Conservation (phyloP, 192 early-diverging fungal species). For the Podochytrium sp. region DNA sequence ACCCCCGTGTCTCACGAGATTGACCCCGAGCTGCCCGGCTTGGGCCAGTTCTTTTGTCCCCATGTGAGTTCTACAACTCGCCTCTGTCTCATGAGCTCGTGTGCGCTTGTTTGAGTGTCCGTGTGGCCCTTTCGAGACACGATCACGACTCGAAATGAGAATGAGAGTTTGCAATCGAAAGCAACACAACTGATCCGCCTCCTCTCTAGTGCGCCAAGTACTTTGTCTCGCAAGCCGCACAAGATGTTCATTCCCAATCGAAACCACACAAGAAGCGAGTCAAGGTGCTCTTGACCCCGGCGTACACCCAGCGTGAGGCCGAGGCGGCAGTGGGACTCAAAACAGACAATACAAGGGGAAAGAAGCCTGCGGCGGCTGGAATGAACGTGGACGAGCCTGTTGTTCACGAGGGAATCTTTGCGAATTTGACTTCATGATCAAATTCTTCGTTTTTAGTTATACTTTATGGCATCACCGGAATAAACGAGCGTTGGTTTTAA, state of each 20-base stretch:
- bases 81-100: neutral
- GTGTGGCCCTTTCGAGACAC: neutral
- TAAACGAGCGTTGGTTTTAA: no score
- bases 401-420: neutral
- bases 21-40: slow-evolving; percentile 87
- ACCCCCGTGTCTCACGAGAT: slow-evolving; percentile 61
- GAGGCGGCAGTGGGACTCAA: slow-evolving; percentile 55
- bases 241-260: slow-evolving; percentile 70
- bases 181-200: no score
- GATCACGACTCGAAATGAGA: no score
- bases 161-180: no score
- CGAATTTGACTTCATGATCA: slow-evolving; percentile 1
- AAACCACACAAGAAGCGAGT: slow-evolving; percentile 87
- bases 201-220: slow-evolving; percentile 62
- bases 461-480: no score
- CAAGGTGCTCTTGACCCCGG: slow-evolving; percentile 81
- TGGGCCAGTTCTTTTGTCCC: slow-evolving; percentile 91
- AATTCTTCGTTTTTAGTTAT: neutral
- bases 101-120: neutral
- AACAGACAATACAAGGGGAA: slow-evolving; percentile 39
- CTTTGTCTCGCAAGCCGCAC: slow-evolving; percentile 67
- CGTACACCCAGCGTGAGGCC: slow-evolving; percentile 90
- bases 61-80: slow-evolving; percentile 53
- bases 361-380: neutral
- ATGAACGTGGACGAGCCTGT: slow-evolving; percentile 27